A percentile compares a stretch with the other conserved stretches of the same genome.
phyloP scores from a whole-genome alignment of 805 yeast genomes.

The Metschnikowia cerradonensis region DNA sequence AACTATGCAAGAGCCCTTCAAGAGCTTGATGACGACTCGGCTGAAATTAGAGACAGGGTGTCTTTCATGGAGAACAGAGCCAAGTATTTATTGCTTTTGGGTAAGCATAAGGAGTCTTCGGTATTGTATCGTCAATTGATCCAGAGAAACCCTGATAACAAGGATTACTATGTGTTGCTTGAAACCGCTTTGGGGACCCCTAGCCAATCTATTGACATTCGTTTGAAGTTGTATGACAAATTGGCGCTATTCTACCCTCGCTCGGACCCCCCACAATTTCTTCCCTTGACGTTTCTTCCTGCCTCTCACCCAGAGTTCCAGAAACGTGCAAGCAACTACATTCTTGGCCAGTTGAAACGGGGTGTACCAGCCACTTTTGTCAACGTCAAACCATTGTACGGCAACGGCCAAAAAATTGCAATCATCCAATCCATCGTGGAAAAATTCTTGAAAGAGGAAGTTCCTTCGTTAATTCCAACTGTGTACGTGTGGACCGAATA shows the following conservation, averaged over 20 bases:
- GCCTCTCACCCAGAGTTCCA: slow-evolving; percentile 49
- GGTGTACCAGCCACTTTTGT: slow-evolving; percentile 91
- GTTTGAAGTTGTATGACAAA: slow-evolving; percentile 60
- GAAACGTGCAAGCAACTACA: slow-evolving; percentile 47
- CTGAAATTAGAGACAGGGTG: slow-evolving; percentile 51
- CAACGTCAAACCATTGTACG: slow-evolving; percentile 77
- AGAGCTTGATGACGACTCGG: slow-evolving; percentile 49
- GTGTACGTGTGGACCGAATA: slow-evolving; percentile 65
- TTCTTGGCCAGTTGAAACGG: slow-evolving; percentile 58
- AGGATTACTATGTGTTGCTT: slow-evolving; percentile 57
- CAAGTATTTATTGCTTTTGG: slow-evolving; percentile 54
- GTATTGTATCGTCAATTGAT: slow-evolving; percentile 62
- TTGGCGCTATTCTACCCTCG: slow-evolving; percentile 71
- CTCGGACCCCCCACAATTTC: slow-evolving; percentile 72
- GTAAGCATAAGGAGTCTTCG: slow-evolving; percentile 60
- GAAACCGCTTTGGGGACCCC: slow-evolving; percentile 61
- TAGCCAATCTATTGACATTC: slow-evolving; percentile 41
- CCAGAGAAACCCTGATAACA: slow-evolving; percentile 82
- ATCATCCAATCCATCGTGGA: slow-evolving; percentile 52
- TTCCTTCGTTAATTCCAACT: slow-evolving; percentile 36
- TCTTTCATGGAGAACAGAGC: slow-evolving; percentile 67
- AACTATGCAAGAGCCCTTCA: slow-evolving; percentile 61
- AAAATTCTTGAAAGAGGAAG: slow-evolving; percentile 38
- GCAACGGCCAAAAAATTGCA: slow-evolving; percentile 34
- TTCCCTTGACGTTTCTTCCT: slow-evolving; percentile 71